These are phyloP conservation scores for Leptographium flavum DNA, from an alignment of 2,329 filamentous ascomycete species.

Conservation along the genomic window DNA sequence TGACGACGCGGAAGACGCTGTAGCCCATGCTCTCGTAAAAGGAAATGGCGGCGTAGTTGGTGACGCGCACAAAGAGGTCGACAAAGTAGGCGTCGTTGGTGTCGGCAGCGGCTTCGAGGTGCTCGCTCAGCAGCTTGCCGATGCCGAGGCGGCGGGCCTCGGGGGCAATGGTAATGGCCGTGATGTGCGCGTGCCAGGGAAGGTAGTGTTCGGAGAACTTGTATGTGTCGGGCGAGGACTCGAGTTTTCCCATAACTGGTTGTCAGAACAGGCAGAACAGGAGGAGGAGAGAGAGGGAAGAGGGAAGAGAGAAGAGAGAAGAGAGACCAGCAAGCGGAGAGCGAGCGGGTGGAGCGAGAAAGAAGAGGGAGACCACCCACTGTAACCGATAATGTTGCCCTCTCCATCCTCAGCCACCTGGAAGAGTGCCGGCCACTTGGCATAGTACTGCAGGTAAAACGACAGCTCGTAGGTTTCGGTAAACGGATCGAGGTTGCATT, in stretches of 20 bases:
- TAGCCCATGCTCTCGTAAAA: slow-evolving; percentile 91
- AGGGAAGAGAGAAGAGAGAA: slow-evolving; percentile 6
- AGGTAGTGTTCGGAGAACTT: slow-evolving; percentile 75
- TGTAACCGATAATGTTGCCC: slow-evolving; percentile 89
- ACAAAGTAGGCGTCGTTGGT: slow-evolving; percentile 85
- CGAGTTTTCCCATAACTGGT: slow-evolving; percentile 89
- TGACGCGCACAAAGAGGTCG: slow-evolving; percentile 81
- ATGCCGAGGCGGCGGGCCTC: slow-evolving; percentile 75
- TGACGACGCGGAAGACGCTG: slow-evolving; percentile 74
- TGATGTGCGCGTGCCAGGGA: slow-evolving; percentile 99
- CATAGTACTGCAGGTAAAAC: slow-evolving; percentile 93
- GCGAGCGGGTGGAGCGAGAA: too few relatives aligned
- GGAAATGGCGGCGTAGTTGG: slow-evolving; percentile 73
- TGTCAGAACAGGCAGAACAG: slow-evolving; percentile 12
- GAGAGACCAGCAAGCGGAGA: neutral
- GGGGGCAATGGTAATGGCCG: slow-evolving; percentile 82
- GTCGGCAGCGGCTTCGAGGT: slow-evolving; percentile 71
- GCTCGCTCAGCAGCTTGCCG: slow-evolving; percentile 67
- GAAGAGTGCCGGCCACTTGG: slow-evolving; percentile 90
- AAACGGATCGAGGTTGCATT: slow-evolving; percentile 87
- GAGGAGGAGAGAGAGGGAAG: neutral
- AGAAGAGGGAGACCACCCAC: slow-evolving; percentile 34
- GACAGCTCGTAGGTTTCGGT: slow-evolving; percentile 96
- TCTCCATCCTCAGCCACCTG: slow-evolving; percentile 75
- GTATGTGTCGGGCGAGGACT: slow-evolving; percentile 66